phyloP scores from a whole-genome alignment of 768 basidiomycete species.

The Hypholoma fasciculare region DNA sequence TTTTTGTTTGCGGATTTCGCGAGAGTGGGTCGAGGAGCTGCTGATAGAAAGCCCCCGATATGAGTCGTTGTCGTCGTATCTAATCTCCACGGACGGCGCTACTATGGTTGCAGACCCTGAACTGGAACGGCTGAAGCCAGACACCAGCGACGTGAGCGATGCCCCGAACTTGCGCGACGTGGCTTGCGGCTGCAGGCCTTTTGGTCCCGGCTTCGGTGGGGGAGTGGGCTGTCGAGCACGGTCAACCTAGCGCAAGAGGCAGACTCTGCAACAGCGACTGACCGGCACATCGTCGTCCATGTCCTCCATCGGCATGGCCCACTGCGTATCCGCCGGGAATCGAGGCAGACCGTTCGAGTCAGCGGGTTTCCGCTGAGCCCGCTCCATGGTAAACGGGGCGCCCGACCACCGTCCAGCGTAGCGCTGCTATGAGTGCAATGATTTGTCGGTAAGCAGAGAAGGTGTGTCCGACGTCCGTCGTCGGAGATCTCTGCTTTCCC shows the following conservation, averaged over 20 bases:
- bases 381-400: no score
- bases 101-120: constrained; percentile 21
- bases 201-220: constrained; percentile 34
- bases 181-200: constrained; percentile 1
- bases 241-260: no score
- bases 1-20: constrained; percentile 48
- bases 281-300: constrained; percentile 16
- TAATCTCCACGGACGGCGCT: constrained; percentile 24
- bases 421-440: background rate
- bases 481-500: background rate
- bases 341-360: no score
- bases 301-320: no score
- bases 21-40: constrained; percentile 26
- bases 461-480: background rate
- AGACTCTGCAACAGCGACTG: constrained; percentile 2
- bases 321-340: no score
- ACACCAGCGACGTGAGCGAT: constrained; percentile 8
- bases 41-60: constrained; percentile 23
- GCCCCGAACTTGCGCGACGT: constrained; percentile 36
- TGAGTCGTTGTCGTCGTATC: constrained; percentile 25
- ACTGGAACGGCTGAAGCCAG: background rate
- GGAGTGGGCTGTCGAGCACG: constrained; percentile 35
- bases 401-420: no score
- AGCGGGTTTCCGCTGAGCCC: no score
- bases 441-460: background rate